phyloP scores from a whole-genome alignment of 2,329 filamentous ascomycete genomes.

The Penicillium sp. region DNA sequence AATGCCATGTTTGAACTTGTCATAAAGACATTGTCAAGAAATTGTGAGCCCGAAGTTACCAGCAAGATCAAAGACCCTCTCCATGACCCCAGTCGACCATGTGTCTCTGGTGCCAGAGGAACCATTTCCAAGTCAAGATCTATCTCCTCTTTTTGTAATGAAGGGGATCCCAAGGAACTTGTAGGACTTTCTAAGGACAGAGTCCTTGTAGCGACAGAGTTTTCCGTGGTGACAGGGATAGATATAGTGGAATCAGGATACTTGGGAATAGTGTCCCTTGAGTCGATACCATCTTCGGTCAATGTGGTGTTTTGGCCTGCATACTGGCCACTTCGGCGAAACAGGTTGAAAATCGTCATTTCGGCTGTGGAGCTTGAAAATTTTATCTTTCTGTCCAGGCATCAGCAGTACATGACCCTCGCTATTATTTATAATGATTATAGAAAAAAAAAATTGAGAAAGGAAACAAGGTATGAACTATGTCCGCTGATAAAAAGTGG shows the following conservation, averaged over 20 bases:
- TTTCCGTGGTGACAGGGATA: conserved; percentile 9
- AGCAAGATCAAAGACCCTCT: conserved; percentile 40
- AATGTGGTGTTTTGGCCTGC: not conserved
- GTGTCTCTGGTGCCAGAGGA: conserved; percentile 25
- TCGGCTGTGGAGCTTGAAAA: not conserved
- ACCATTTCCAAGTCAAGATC: conserved; percentile 24
- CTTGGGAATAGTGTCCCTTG: conserved; percentile 7
- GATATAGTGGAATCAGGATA: conserved; percentile 18
- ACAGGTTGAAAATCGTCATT: conserved; percentile 19
- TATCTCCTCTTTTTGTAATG: conserved; percentile 16
- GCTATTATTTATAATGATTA: conserved; percentile 4
- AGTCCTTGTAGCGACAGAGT: conserved; percentile 2
- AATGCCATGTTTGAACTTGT: conserved; percentile 44
- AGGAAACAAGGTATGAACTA: conserved; percentile 4
- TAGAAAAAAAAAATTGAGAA: not conserved
- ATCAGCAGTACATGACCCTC: not conserved
- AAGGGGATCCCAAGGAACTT: conserved; percentile 15
- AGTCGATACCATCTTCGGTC: not conserved
- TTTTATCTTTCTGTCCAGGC: not conserved
- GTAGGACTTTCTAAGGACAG: conserved; percentile 14
- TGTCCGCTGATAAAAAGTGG: conserved; percentile 4
- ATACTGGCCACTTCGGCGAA: conserved; percentile 12
- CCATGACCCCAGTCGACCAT: conserved; percentile 40
- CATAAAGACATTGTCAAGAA: conserved; percentile 49
- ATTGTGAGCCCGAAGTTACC: conserved; percentile 44